These are phyloP conservation scores for Podila minutissima DNA, from an alignment of 192 early-diverging fungal genomes.

Conservation along the genomic window DNA sequence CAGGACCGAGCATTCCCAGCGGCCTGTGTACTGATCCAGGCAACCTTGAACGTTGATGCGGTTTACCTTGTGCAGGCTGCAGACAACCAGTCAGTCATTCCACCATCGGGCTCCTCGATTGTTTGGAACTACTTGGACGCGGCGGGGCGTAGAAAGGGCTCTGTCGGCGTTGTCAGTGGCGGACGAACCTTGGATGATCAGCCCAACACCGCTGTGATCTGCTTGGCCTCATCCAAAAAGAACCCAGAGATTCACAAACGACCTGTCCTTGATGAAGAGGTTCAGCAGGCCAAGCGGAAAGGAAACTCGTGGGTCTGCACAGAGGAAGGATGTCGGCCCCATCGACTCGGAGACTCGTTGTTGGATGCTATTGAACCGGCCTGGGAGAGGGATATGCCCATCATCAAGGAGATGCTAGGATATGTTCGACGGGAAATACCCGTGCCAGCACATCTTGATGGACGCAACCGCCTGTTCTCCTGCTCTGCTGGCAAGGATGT, in stretches of 20 bases:
- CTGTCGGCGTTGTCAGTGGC: constrained; percentile 35
- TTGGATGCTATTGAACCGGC: constrained; percentile 32
- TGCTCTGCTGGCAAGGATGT: constrained; percentile 20
- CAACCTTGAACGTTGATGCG: constrained; percentile 39
- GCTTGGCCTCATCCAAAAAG: constrained; percentile 38
- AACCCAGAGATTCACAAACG: not conserved
- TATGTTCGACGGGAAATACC: constrained; percentile 39
- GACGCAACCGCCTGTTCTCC: constrained; percentile 8
- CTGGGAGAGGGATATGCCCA: constrained; percentile 33
- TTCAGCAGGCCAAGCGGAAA: constrained; percentile 26
- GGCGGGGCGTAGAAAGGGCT: constrained; percentile 34
- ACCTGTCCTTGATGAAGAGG: constrained; percentile 31
- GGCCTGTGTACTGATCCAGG: constrained; percentile 35
- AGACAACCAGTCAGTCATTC: constrained; percentile 14
- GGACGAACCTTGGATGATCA: constrained; percentile 3
- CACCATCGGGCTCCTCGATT: constrained; percentile 25
- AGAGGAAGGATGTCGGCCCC: constrained; percentile 38
- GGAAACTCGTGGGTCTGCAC: constrained; percentile 44
- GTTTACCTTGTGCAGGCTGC: constrained; percentile 48
- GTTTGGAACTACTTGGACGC: constrained; percentile 42
- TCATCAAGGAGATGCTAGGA: constrained; percentile 41
- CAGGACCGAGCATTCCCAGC: constrained; percentile 40
- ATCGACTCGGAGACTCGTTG: constrained; percentile 35
- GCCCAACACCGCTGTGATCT: constrained; percentile 12
- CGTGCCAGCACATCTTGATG: not conserved